Percentiles rank a stretch among this genome's conserved stretches.
These are phyloP conservation scores for Xanthoconium purpureum DNA, from an alignment of 768 basidiomycete species.

Conservation along the genomic window DNA sequence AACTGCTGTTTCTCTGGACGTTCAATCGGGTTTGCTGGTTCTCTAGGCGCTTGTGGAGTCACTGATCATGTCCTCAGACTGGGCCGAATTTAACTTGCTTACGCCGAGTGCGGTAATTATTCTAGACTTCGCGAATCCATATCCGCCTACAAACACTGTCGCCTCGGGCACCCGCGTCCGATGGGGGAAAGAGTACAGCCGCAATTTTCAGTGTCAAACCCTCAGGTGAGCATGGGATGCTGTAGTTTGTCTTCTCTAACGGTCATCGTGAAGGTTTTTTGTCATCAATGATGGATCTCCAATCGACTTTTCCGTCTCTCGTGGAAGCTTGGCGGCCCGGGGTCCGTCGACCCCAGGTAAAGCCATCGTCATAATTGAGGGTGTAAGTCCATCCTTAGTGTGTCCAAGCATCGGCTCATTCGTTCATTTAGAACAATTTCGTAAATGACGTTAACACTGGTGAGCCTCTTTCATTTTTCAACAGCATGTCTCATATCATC, in stretches of 20 bases:
- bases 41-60: neutral
- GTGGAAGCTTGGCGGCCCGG: neutral
- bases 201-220: neutral
- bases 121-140: neutral
- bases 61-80: neutral
- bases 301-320: slow-evolving; percentile 3
- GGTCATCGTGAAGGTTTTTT: neutral
- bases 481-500: neutral
- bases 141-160: neutral
- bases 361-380: neutral
- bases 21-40: neutral
- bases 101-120: neutral
- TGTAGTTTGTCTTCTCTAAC: neutral
- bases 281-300: slow-evolving; percentile 5
- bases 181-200: neutral
- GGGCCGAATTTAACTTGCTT: neutral
- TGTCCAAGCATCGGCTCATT: neutral
- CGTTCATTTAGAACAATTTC: neutral
- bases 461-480: neutral
- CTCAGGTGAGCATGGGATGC: neutral
- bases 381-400: neutral
- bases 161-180: neutral
- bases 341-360: neutral
- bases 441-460: neutral
- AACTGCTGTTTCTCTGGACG: neutral